Conservation (phyloP, 2,329 filamentous ascomycete genomes). For the Scytalidium sp. region DNA sequence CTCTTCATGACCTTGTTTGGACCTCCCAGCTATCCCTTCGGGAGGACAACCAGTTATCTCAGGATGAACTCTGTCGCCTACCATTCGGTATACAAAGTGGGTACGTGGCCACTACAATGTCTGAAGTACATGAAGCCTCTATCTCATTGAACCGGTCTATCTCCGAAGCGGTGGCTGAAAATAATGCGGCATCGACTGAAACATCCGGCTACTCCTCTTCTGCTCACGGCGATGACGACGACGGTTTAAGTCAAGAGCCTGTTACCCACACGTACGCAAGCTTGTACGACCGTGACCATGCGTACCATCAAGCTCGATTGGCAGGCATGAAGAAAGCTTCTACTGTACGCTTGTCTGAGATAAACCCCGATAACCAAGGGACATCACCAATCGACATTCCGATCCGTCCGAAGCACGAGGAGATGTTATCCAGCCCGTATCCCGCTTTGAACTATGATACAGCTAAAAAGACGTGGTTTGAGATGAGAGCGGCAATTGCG, state of each 20-base stretch:
- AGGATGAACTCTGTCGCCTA: background rate
- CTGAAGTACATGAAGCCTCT: background rate
- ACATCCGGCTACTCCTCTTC: background rate
- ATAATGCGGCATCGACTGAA: background rate
- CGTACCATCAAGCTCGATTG: background rate
- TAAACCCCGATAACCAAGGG: background rate
- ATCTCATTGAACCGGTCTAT: background rate
- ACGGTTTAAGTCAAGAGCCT: background rate
- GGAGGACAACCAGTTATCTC: background rate
- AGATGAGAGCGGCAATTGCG: too few relatives aligned
- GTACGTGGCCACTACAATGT: background rate
- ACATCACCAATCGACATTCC: background rate
- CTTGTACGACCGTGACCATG: background rate
- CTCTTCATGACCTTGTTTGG: conserved; percentile 1
- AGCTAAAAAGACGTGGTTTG: too few relatives aligned
- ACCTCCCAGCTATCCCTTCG: background rate
- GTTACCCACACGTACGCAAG: background rate
- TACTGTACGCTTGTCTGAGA: background rate
- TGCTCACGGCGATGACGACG: background rate
- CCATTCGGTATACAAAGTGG: background rate
- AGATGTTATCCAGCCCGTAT: background rate
- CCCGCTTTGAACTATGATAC: too few relatives aligned
- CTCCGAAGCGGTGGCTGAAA: background rate
- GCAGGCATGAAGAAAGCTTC: background rate
- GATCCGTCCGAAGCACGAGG: background rate